Evolutionary conservation across 2,329 filamentous ascomycete genomes (phyloP), one percentile per base, ranked within the genome.

Genomic region (Fusarium redolens): DNA sequence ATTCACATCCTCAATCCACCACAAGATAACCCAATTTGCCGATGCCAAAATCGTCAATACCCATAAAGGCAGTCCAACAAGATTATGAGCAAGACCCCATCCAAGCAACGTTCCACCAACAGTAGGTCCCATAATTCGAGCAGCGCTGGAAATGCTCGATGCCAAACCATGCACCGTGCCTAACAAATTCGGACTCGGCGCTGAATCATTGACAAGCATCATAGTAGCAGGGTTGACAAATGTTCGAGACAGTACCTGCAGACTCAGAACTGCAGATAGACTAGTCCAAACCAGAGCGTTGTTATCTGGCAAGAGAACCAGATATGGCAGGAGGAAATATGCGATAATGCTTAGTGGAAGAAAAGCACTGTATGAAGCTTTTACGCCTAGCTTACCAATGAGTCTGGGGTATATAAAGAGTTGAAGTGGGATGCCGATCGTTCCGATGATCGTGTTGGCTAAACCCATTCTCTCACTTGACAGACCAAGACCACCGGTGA

Each of bases 401-500:
- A 75, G 50, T 6, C 48, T 48, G 1, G 74, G 73, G 20, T 76
- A 68, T 3, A 77, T 37, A 7, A 77, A 60, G 6, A 83, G 69
- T 64, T 82, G 81, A 50, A 96, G 84, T 0, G 86, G 83, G 41
- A 96, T 92, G n/a, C 94, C 94, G 47, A 96, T 90, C 54, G 89
- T 82, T 13, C 93, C 94, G 20, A 96, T 87, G 57, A 93, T 91
- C 5, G 93, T 91, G 84, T 95, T 94, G 8, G 92, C 92, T 47
- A 93, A 83, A n/a, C 93, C 93, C 37, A 96, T 92, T 5, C 89
- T 88, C 2, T 88, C 86, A 0, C 93, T 91, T 1, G 89, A 88
- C 58, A 96, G 87, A n/a, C 92, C 92, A 1, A 96, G 85, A 4
- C 94, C 94, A 33, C 93, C 93, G 1, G 91, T 90, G 78, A 95